Evolutionary conservation across 768 basidiomycete genomes (phyloP), one percentile per base, ranked within the genome.

Genomic region (Lentinula detonsa): DNA sequence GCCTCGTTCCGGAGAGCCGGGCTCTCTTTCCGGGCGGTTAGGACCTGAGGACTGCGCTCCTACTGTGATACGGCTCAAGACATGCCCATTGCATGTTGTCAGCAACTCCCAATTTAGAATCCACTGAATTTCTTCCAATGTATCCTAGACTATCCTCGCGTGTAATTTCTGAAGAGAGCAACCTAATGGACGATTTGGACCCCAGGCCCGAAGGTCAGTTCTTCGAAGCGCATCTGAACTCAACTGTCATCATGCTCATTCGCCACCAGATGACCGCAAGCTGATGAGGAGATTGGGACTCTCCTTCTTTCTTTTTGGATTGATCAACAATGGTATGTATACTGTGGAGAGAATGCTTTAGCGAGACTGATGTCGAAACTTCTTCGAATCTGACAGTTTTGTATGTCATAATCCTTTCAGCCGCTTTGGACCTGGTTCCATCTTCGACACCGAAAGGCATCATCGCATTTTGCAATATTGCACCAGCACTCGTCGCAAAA

Each of bases 401-500:
- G 60, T 97, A 98, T 74, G 96, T 99, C 40, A 90, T 98, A 63
- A 97, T 98, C 63, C 84, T 99, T 18, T 96, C 93, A 1, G 96
- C 96, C 5, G 97, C 97, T 1, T 78, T 98, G 3, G 97, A 99
- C 69, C 82, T 99, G 3, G 95, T 97, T 1, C 91, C 94, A 7
- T 87, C 92, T 1, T 83, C 88, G 2, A 96, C 93, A 0, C 95
- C 96, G 0, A 96, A 96, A 70, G 96, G 96, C 15, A 86, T 98
- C 59, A 93, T 98, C 57, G 86, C 90, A 0, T 94, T 98, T 70
- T 95, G 91, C 76, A 98, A 98, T 72, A 97, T 99, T 59, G 83
- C 90, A 11, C 95, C 96, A 0, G 85, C 93, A 0, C 75, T 98
- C 2, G 70, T 87, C 0, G 93, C 92, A 18, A 98, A 98, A 74